Percentiles rank a stretch among this genome's conserved stretches.
phyloP scores from a whole-genome alignment of 305 asterid species.

The Fraxinus nigra region DNA sequence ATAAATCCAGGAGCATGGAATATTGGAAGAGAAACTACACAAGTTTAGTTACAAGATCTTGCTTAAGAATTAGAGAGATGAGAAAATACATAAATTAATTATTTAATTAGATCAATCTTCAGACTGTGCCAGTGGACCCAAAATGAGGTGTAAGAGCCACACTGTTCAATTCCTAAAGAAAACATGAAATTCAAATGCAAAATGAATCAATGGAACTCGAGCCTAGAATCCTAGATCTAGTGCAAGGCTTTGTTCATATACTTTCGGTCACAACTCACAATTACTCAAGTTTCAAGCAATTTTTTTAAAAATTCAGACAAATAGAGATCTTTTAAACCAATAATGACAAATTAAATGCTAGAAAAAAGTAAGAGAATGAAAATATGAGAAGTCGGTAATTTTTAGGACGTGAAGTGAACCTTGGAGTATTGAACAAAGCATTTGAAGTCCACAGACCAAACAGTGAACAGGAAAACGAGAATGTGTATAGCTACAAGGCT shows the following conservation, averaged over 20 bases:
- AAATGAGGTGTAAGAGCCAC: neutral
- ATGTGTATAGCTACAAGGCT: conserved; percentile 53
- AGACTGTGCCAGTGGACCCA: neutral
- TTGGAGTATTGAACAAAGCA: conserved; percentile 76
- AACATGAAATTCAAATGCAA: neutral
- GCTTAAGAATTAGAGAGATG: neutral
- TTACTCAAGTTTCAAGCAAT: conserved; percentile 11
- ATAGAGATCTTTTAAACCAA: neutral
- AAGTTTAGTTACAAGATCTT: neutral
- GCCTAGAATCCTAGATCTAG: neutral
- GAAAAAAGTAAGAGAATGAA: conserved; percentile 3
- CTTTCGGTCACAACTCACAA: neutral
- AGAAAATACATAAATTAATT: neutral
- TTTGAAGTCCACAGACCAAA: conserved; percentile 87
- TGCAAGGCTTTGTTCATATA: neutral
- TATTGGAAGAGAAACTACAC: neutral
- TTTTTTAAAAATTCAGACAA: neutral
- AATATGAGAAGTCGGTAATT: neutral
- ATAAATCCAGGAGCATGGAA: neutral
- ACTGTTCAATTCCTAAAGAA: neutral
- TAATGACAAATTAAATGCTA: neutral
- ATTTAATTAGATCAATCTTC: neutral
- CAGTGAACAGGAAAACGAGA: conserved; percentile 83
- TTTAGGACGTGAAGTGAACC: conserved; percentile 36
- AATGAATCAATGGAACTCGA: neutral